Evolutionary conservation across 495 filamentous ascomycete species (phyloP).

Genomic region (Tuber indicum): DNA sequence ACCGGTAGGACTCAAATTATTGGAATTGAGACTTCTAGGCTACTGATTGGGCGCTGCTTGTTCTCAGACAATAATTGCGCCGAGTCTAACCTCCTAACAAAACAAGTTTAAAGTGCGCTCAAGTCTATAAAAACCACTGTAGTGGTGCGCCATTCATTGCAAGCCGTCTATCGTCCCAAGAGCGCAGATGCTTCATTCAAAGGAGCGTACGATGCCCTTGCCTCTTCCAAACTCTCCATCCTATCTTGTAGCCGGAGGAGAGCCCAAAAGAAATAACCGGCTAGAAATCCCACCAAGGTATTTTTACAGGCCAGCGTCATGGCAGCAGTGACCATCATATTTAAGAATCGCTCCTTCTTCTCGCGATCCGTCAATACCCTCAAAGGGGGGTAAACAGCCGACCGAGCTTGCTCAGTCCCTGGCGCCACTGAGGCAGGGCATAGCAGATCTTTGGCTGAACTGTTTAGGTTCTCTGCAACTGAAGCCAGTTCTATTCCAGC

Average conservation of each 20-base stretch:
- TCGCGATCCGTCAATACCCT: conserved; percentile 54
- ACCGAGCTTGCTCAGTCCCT: conserved; percentile 44
- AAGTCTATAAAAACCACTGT: background rate
- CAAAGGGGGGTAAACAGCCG: conserved; percentile 32
- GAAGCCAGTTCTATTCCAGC: conserved; percentile 78
- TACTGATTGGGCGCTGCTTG: background rate
- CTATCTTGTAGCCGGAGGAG: conserved; percentile 45
- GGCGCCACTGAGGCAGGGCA: conserved; percentile 35
- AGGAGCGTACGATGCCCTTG: background rate
- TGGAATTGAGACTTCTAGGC: background rate
- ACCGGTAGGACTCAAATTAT: background rate
- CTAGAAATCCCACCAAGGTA: conserved; percentile 77
- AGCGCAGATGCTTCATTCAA: conserved; percentile 1
- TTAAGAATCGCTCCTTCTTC: conserved; percentile 64
- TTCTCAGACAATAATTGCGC: background rate
- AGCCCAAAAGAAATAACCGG: conserved; percentile 55
- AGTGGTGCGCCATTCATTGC: background rate
- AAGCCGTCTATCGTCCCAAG: background rate
- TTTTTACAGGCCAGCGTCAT: conserved; percentile 79
- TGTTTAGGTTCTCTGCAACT: conserved; percentile 75
- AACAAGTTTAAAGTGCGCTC: background rate
- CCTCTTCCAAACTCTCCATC: conserved; percentile 30
- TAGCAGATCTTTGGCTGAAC: conserved; percentile 58
- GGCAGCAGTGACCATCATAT: conserved; percentile 82
- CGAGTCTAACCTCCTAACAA: background rate